phyloP scores from a whole-genome alignment of 768 basidiomycete species.

The Collybia mongolica region DNA sequence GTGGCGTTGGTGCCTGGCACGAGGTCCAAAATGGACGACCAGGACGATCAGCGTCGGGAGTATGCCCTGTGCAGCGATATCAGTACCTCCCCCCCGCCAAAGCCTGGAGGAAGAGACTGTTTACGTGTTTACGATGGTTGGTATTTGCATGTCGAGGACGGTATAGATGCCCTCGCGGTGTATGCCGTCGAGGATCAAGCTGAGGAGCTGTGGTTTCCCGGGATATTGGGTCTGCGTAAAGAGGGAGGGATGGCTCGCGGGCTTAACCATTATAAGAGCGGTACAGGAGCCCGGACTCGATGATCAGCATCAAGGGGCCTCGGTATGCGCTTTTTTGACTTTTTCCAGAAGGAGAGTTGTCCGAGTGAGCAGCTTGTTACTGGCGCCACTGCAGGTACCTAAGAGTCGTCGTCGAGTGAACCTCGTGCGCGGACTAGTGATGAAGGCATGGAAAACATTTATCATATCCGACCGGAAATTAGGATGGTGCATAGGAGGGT shows the following conservation, averaged over 20 bases:
- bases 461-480: neutral
- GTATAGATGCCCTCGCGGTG: neutral
- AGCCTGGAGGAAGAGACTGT: neutral
- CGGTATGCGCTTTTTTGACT: neutral
- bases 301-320: neutral
- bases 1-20: neutral
- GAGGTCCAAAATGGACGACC: neutral
- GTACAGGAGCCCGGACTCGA: neutral
- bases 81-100: neutral
- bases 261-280: neutral
- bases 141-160: neutral
- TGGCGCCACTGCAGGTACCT: neutral
- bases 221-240: no score
- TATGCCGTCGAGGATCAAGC: neutral
- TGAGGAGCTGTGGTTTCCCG: neutral
- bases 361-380: neutral
- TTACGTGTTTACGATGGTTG: neutral
- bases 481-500: neutral
- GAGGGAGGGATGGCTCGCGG: no score
- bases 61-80: neutral
- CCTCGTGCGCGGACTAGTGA: neutral
- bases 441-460: neutral
- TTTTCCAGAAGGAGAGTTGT: neutral
- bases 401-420: neutral
- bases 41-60: neutral